Evolutionary conservation across 306 rosid species (phyloP).

Genomic region (Oxytropis ochrocephala): DNA sequence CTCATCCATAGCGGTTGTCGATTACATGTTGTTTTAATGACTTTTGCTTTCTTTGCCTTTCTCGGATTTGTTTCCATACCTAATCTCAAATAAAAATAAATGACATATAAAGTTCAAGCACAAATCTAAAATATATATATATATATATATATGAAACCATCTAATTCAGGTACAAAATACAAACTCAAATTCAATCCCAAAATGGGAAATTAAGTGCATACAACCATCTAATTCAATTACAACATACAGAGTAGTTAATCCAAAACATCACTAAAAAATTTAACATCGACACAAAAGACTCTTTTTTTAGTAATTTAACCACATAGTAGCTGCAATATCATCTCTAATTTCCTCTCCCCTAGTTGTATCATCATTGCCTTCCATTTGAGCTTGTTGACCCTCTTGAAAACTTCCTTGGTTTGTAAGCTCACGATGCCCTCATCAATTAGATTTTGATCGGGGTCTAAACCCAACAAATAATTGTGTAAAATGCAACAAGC

Average conservation of each 20-base stretch:
- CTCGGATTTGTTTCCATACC: background rate
- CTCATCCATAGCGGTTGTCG: background rate
- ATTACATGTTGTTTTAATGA: background rate
- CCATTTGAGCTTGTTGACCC: background rate
- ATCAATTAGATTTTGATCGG: too few relatives aligned
- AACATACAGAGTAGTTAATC: too few relatives aligned
- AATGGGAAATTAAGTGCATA: too few relatives aligned
- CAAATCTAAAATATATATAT: background rate
- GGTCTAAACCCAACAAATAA: too few relatives aligned
- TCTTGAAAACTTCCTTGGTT: background rate
- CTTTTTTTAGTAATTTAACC: background rate
- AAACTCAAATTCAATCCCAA: too few relatives aligned
- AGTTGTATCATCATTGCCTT: background rate
- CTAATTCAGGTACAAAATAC: too few relatives aligned
- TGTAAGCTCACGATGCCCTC: background rate
- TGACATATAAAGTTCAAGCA: background rate
- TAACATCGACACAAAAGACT: too few relatives aligned
- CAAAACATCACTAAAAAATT: too few relatives aligned
- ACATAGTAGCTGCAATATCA: background rate
- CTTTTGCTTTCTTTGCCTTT: background rate
- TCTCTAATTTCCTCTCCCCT: background rate
- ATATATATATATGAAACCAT: too few relatives aligned
- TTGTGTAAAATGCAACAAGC: background rate
- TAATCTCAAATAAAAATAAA: background rate
- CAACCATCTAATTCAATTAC: too few relatives aligned